Conservation (phyloP, 495 filamentous ascomycete species). For the Aspergillus affinis region DNA sequence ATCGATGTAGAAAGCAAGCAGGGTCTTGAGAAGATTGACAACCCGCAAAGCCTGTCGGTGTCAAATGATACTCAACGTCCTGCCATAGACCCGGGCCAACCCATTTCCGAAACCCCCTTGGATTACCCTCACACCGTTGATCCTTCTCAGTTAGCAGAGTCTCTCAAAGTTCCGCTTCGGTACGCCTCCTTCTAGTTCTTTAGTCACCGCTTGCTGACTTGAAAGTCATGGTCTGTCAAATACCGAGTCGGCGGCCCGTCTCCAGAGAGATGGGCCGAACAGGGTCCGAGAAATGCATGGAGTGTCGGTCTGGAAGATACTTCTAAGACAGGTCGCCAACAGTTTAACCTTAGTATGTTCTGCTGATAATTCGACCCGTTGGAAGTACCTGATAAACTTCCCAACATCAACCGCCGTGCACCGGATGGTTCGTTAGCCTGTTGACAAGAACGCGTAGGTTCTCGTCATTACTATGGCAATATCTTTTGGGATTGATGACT, state of each 20-base stretch:
- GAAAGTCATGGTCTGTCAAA: slow-evolving; percentile 55
- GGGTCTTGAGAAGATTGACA: slow-evolving; percentile 8
- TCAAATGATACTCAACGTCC: slow-evolving; percentile 6
- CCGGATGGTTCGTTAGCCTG: neutral
- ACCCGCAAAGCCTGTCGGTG: slow-evolving; percentile 2
- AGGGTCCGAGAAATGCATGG: slow-evolving; percentile 55
- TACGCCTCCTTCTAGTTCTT: slow-evolving; percentile 14
- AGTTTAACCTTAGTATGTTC: slow-evolving; percentile 58
- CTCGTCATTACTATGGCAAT: slow-evolving; percentile 82
- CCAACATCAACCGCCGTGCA: neutral
- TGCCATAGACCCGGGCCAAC: neutral
- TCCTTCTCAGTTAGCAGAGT: slow-evolving; percentile 23
- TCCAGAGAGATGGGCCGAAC: slow-evolving; percentile 59
- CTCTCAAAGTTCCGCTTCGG: slow-evolving; percentile 33
- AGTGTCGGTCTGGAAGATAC: slow-evolving; percentile 56
- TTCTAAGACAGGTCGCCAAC: slow-evolving; percentile 62
- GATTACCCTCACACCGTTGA: slow-evolving; percentile 31
- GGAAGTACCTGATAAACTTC: no score
- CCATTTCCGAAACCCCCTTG: neutral
- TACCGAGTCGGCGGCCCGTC: slow-evolving; percentile 52
- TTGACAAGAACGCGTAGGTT: slow-evolving; percentile 50
- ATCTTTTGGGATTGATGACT: slow-evolving; percentile 76
- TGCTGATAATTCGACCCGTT: neutral
- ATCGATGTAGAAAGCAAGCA: slow-evolving; percentile 20
- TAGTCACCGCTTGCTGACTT: neutral